A percentile compares a stretch with the other conserved stretches of the same genome.
Conservation (phyloP, 2,329 filamentous ascomycete species). For the Colletotrichum sp. region DNA sequence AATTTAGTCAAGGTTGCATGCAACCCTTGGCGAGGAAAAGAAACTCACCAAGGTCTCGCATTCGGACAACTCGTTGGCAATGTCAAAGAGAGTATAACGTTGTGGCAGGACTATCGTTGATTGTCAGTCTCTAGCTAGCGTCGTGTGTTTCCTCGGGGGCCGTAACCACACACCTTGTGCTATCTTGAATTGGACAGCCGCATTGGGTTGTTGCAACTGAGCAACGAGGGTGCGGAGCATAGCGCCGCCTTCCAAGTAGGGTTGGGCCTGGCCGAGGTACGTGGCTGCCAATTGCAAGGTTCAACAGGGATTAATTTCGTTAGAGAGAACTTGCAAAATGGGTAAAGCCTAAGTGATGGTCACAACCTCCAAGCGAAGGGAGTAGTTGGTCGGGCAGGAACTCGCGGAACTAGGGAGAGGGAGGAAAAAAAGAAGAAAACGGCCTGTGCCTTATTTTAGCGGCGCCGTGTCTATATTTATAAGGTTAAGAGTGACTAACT, state of each 20-base stretch:
- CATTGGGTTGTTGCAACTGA: neutral
- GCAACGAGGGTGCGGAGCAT: neutral
- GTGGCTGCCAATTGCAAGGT: neutral
- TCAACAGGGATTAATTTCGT: neutral
- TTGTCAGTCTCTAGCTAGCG: neutral
- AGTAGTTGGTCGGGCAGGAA: neutral
- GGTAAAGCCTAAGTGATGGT: neutral
- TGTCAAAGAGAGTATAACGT: neutral
- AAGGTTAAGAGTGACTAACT: too few relatives aligned
- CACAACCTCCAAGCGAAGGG: neutral
- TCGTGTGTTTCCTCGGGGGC: neutral
- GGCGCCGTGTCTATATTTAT: too few relatives aligned
- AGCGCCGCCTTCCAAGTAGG: neutral
- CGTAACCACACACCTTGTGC: neutral
- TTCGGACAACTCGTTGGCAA: neutral
- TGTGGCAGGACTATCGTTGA: neutral
- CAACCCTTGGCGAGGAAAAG: neutral
- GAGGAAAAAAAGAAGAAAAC: too few relatives aligned
- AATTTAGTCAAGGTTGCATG: neutral
- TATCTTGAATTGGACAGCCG: neutral
- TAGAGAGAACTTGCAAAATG: neutral
- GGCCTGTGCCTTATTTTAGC: too few relatives aligned
- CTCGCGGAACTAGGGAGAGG: too few relatives aligned
- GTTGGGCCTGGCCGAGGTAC: neutral
- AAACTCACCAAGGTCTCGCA: neutral